Evolutionary conservation across 2,329 filamentous ascomycete species (phyloP).

Genomic region (Fusarium irregulare): DNA sequence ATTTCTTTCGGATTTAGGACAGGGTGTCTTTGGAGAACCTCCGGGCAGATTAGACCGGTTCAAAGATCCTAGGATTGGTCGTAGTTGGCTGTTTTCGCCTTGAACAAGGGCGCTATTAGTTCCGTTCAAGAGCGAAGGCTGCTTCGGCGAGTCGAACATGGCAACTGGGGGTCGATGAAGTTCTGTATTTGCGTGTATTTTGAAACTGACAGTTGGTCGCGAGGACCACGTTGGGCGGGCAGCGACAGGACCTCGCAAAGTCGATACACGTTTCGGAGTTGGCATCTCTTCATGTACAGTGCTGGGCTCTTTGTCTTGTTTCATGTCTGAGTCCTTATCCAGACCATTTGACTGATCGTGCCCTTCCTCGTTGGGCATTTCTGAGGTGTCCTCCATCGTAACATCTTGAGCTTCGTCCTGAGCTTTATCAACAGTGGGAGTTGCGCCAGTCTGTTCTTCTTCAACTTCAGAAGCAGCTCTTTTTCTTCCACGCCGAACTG

Average conservation of each 20-base stretch:
- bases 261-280: constrained; percentile 11
- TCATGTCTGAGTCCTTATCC: background rate
- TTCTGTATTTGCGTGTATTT: constrained; percentile 40
- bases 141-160: constrained; percentile 33
- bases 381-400: constrained; percentile 1
- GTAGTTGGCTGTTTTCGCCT: constrained; percentile 33
- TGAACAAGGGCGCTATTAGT: constrained; percentile 40
- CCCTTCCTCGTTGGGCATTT: background rate
- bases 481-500: constrained; percentile 33
- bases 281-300: constrained; percentile 5
- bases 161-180: constrained; percentile 40
- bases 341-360: background rate
- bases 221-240: constrained; percentile 32
- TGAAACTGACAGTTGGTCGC: constrained; percentile 40
- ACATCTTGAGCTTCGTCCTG: background rate
- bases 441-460: constrained; percentile 14
- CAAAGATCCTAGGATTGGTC: constrained; percentile 36
- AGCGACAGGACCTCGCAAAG: constrained; percentile 33
- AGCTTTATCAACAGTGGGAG: background rate
- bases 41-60: constrained; percentile 20
- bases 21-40: constrained; percentile 24
- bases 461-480: constrained; percentile 9
- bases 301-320: background rate
- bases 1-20: constrained; percentile 19
- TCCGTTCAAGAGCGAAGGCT: constrained; percentile 10